phyloP scores from a whole-genome alignment of 768 basidiomycete genomes.

The Suillus lakei region DNA sequence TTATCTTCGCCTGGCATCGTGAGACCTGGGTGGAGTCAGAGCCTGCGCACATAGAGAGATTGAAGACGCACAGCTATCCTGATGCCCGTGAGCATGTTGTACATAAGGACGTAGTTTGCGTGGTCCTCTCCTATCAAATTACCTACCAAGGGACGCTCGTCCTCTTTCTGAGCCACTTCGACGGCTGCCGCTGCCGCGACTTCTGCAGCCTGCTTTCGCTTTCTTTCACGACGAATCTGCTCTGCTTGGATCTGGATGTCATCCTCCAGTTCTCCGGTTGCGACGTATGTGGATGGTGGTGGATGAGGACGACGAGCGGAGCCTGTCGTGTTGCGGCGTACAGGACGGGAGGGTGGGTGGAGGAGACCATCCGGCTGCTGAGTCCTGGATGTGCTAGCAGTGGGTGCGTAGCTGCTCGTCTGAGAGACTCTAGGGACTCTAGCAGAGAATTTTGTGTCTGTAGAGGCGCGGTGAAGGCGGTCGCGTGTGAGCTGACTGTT shows the following conservation, averaged over 20 bases:
- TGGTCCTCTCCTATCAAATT: conserved; percentile 98
- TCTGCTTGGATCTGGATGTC: conserved; percentile 91
- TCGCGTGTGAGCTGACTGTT: conserved; percentile 30
- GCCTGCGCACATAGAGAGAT: conserved; percentile 6
- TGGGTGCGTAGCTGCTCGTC: conserved; percentile 19
- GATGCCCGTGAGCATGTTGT: conserved; percentile 99
- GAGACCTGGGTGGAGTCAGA: conserved; percentile 67
- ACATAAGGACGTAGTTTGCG: conserved; percentile 99
- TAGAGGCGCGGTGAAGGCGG: conserved; percentile 51
- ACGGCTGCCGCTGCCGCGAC: conserved; percentile 58
- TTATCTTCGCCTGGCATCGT: conserved; percentile 94
- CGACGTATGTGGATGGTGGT: conserved; percentile 41
- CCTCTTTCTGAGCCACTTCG: conserved; percentile 37
- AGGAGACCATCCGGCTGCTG: conserved; percentile 51
- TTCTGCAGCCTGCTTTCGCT: conserved; percentile 69
- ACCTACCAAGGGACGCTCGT: conserved; percentile 76
- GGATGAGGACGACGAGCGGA: conserved; percentile 42
- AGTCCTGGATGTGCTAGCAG: conserved; percentile 28
- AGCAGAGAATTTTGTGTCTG: conserved; percentile 49
- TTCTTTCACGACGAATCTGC: conserved; percentile 81
- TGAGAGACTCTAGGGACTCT: conserved; percentile 28
- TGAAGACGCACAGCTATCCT: conserved; percentile 77
- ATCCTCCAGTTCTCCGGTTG: conserved; percentile 46
- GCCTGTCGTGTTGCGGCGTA: conserved; percentile 76
- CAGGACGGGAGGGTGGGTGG: conserved; percentile 55